Evolutionary conservation across 768 basidiomycete genomes (phyloP), one percentile per base, ranked within the genome.

Genomic region (Epithele typhae): DNA sequence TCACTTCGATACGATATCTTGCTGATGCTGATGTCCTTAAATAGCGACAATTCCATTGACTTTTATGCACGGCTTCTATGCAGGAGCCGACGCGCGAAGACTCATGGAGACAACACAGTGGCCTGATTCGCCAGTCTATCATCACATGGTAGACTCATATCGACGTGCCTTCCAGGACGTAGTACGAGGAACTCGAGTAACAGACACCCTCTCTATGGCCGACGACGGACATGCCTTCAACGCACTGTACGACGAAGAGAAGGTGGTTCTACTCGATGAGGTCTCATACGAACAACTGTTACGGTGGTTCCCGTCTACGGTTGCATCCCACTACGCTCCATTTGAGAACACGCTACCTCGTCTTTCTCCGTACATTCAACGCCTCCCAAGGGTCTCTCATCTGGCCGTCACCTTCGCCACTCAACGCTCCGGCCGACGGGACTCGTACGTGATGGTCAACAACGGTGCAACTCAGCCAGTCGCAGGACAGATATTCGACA

Each of bases 1-100:
- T 35, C 21, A 9, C n/a, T 4, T 5, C 11, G 4, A 5, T 24
- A 21, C 18, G 15, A 2, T 15, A 15, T 37, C 15, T 30, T 30
- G 14, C 18, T 19, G 24, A 19, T 27, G 9, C 37, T 39, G 27
- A 34, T 33, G 15, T n/a, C 21, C 42, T 5, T 18, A n/a, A 6
- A 14, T 30, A 46, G 45, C 21, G 1, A 38, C 21, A 12, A 40
- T 47, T 10, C 46, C 39, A 1, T 24, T 19, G 10, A 47, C 32
- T 3, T 47, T 40, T 39, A 47, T 47, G 46, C 32, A 22, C 19
- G 32, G 33, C 21, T 47, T 40, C 30, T 47, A 47, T 18, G 27
- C 25, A 5, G 23, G 39, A 12, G 33, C 46, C 2, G 40, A 40
- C 2, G 5, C 40, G 9, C 39, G 46, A 1, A 40, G 32, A 24